Percentiles rank a stretch among this genome's conserved stretches.
Evolutionary conservation across 257 asterid species (phyloP).

Genomic region (Ophiorrhiza pumila): DNA sequence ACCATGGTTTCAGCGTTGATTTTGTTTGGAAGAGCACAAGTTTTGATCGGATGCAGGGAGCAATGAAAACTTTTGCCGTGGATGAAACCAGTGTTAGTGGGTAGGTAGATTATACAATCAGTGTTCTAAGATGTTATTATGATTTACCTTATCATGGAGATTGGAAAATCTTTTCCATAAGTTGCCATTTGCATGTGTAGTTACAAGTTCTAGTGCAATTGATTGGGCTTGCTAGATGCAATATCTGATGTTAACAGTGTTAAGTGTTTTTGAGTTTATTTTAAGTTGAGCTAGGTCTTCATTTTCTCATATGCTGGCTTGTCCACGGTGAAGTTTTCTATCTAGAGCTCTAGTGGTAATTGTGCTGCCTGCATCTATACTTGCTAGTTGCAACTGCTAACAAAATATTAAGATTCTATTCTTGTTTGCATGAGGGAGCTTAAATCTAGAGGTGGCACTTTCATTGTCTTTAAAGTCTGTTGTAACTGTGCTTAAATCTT

Average conservation of each 20-base stretch:
- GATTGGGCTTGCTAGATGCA: not conserved
- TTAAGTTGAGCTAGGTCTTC: not conserved
- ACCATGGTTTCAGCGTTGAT: constrained; percentile 92
- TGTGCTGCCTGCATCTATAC: not conserved
- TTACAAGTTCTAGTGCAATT: not conserved
- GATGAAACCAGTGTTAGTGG: constrained; percentile 99
- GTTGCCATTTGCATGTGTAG: not conserved
- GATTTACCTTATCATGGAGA: not conserved
- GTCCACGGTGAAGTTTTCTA: not conserved
- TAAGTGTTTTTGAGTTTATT: not conserved
- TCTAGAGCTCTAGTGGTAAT: not conserved
- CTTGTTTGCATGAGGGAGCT: not conserved
- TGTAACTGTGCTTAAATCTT: not conserved
- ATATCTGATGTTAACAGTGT: not conserved
- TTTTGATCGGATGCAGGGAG: constrained; percentile 98
- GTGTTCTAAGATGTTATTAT: not conserved
- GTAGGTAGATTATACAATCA: constrained; percentile 39
- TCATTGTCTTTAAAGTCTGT: not conserved
- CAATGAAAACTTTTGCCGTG: constrained; percentile 98
- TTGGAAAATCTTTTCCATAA: not conserved
- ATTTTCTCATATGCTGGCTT: not conserved
- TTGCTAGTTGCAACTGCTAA: not conserved
- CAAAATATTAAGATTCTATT: not conserved
- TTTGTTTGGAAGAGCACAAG: constrained; percentile 99
- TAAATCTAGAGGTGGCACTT: not conserved